Conservation (phyloP, 306 rosid species). For the Styphnolobium japonicum region DNA sequence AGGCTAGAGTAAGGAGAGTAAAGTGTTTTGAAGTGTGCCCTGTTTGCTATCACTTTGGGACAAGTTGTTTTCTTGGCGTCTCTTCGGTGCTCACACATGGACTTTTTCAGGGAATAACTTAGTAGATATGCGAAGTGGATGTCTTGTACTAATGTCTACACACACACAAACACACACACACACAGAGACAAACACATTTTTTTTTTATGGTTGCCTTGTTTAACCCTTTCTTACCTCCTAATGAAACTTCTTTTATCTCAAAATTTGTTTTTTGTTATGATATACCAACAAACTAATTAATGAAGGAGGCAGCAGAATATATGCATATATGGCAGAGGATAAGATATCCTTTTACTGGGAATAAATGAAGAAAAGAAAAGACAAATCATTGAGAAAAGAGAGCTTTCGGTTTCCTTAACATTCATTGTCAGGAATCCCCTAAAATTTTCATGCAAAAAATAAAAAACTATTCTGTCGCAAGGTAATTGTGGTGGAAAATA, state of each 20-base stretch:
- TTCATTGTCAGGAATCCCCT: background rate
- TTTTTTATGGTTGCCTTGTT: too few species aligned
- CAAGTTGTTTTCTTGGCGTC: background rate
- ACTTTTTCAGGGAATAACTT: background rate
- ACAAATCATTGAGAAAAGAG: background rate
- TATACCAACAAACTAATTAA: background rate
- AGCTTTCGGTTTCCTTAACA: background rate
- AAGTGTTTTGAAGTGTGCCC: background rate
- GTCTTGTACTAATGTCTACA: background rate
- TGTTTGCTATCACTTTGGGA: background rate
- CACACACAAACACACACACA: background rate
- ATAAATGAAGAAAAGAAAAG: background rate
- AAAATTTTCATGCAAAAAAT: background rate
- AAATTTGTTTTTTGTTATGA: background rate
- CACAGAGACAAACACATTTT: too few species aligned
- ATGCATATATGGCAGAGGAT: background rate
- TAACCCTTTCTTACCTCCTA: too few species aligned
- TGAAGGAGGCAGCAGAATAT: background rate
- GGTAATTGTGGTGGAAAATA: background rate
- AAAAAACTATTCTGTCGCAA: background rate
- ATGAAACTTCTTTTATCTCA: too few species aligned
- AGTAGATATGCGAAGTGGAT: background rate
- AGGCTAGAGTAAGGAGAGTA: background rate
- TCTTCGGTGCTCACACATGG: background rate
- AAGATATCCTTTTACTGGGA: background rate